These are phyloP conservation scores for Hortaea sp. DNA, from an alignment of 2,329 filamentous ascomycete genomes.

Conservation along the genomic window DNA sequence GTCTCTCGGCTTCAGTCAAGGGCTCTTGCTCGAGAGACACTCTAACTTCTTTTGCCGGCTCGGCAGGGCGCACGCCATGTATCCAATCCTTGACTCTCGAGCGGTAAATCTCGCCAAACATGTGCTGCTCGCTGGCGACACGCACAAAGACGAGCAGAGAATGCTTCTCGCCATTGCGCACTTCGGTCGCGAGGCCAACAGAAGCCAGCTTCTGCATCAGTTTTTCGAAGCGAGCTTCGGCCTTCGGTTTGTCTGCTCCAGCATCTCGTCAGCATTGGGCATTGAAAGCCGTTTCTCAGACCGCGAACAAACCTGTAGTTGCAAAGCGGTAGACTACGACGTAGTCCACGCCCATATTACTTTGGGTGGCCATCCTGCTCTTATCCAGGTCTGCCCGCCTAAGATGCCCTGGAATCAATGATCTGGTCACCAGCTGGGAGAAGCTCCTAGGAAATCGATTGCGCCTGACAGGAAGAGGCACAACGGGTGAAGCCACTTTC, in stretches of 20 bases:
- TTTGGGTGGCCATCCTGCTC: constrained; percentile 24
- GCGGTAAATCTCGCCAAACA: constrained; percentile 73
- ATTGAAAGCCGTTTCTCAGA: neutral
- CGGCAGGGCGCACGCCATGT: constrained; percentile 68
- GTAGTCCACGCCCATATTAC: constrained; percentile 71
- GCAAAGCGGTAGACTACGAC: constrained; percentile 72
- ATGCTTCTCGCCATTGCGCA: constrained; percentile 65
- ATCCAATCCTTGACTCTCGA: constrained; percentile 84
- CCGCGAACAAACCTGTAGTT: constrained; percentile 46
- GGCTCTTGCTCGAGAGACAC: constrained; percentile 62
- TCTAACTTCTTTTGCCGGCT: constrained; percentile 63
- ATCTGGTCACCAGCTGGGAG: constrained; percentile 21
- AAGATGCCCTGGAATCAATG: constrained; percentile 13
- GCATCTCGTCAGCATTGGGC: neutral
- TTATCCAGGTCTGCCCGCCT: constrained; percentile 23
- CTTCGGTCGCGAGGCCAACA: constrained; percentile 79
- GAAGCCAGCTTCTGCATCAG: constrained; percentile 64
- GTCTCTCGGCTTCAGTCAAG: constrained; percentile 75
- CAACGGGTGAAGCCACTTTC: too few relatives aligned
- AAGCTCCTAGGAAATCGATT: constrained; percentile 7
- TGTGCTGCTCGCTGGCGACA: constrained; percentile 62
- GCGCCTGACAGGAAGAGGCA: neutral
- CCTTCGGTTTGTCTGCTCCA: constrained; percentile 52
- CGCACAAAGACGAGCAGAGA: constrained; percentile 77
- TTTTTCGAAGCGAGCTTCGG: constrained; percentile 65